Conservation (phyloP, 2,329 filamentous ascomycete species). For the Ophiostoma populinum region DNA sequence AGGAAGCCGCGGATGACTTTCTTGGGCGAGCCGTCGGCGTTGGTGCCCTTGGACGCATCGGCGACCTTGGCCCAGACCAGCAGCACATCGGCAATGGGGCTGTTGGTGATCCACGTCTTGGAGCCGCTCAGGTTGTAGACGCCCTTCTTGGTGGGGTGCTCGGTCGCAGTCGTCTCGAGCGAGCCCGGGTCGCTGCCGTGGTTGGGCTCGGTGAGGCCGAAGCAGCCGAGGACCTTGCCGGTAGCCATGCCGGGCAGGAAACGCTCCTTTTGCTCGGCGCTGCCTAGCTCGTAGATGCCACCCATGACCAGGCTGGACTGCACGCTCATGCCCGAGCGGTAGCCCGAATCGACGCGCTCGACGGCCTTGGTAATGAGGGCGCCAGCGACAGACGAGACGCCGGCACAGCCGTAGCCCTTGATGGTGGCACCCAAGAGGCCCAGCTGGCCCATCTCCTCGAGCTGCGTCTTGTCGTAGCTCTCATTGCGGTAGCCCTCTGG, state of each 20-base stretch:
- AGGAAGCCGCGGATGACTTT: conserved; percentile 66
- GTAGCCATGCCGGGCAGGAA: conserved; percentile 61
- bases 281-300: conserved; percentile 68
- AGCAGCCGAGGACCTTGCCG: conserved; percentile 61
- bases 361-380: conserved; percentile 75
- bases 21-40: conserved; percentile 7
- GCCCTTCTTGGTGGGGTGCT: conserved; percentile 61
- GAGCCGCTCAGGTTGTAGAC: conserved; percentile 57
- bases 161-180: conserved; percentile 65
- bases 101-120: conserved; percentile 90
- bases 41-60: conserved; percentile 54
- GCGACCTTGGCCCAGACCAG: conserved; percentile 87
- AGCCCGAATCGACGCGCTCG: conserved; percentile 73
- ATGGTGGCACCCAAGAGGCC: conserved; percentile 70
- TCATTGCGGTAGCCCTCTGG: conserved; percentile 48
- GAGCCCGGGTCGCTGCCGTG: conserved; percentile 75
- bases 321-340: conserved; percentile 75
- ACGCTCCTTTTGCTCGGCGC: conserved; percentile 62
- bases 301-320: conserved; percentile 78
- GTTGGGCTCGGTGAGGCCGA: conserved; percentile 75
- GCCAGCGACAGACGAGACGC: conserved; percentile 63
- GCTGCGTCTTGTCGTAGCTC: conserved; percentile 61
- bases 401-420: conserved; percentile 67
- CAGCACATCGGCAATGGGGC: conserved; percentile 64
- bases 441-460: conserved; percentile 73